A percentile compares a stretch with the other conserved stretches of the same genome.
Conservation (phyloP, 192 early-diverging fungal genomes). For the Coemansia sp. region DNA sequence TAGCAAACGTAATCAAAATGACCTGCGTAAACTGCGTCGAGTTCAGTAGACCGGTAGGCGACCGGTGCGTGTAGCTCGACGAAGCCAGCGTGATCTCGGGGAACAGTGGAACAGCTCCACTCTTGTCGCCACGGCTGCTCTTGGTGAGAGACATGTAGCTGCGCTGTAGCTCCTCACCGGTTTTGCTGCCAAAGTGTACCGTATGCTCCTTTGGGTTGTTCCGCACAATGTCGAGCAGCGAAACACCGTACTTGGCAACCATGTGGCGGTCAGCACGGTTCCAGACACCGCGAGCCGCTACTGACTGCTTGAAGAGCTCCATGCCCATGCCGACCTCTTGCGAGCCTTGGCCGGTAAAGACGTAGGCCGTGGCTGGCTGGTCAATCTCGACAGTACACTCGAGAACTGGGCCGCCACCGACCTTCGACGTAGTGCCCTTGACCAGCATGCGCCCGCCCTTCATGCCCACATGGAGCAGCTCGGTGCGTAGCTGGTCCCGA, state of each 20-base stretch:
- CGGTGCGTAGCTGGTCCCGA: conserved; percentile 76
- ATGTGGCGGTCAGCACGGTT: conserved; percentile 89
- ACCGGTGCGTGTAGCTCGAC: conserved; percentile 75
- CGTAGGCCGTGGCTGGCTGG: conserved; percentile 84
- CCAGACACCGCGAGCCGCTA: conserved; percentile 83
- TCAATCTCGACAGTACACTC: conserved; percentile 82
- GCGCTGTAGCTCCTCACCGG: conserved; percentile 75
- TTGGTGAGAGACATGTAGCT: conserved; percentile 60
- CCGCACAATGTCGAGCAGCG: conserved; percentile 87
- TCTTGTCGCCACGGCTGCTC: not conserved
- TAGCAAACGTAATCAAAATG: conserved; percentile 79
- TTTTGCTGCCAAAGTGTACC: conserved; percentile 82
- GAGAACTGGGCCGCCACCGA: conserved; percentile 66
- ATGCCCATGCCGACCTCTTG: conserved; percentile 96
- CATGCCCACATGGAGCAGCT: conserved; percentile 90
- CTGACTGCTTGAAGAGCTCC: conserved; percentile 80
- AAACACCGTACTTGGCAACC: conserved; percentile 80
- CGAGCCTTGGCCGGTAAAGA: conserved; percentile 97
- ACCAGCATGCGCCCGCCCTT: conserved; percentile 86
- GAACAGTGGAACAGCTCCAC: not conserved
- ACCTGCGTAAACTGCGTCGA: conserved; percentile 95
- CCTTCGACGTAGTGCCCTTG: conserved; percentile 80
- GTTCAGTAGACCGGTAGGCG: conserved; percentile 76
- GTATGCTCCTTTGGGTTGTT: conserved; percentile 63
- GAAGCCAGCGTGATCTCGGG: conserved; percentile 69